A percentile compares a stretch with the other conserved stretches of the same genome.
Evolutionary conservation across 306 rosid species (phyloP).

Genomic region (Glycine tomentella): DNA sequence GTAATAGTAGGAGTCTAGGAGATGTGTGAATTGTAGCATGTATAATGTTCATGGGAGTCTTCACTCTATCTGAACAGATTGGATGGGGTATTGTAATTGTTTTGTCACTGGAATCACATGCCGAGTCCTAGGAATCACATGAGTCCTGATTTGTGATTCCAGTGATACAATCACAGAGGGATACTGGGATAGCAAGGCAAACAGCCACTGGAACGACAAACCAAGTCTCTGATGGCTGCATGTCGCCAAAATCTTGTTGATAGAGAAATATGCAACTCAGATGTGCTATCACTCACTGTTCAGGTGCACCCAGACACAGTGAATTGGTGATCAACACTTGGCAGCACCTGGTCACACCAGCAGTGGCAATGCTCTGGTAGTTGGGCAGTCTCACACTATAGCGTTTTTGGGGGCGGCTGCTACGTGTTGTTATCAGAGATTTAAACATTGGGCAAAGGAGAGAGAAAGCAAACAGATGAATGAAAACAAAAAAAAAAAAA

Average conservation of each 20-base stretch:
- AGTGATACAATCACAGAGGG: neutral
- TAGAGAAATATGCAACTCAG: neutral
- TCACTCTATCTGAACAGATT: neutral
- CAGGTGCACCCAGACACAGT: neutral
- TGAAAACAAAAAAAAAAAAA: too few relatives aligned
- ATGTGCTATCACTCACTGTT: neutral
- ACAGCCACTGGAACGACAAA: neutral
- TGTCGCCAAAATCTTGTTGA: neutral
- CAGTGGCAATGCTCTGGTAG: neutral
- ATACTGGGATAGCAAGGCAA: neutral
- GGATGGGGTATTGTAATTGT: neutral
- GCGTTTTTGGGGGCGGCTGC: neutral
- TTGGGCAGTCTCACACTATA: neutral
- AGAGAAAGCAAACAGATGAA: neutral
- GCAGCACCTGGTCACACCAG: neutral
- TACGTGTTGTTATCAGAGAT: neutral
- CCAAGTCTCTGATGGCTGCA: neutral
- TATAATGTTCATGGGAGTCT: neutral
- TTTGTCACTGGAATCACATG: neutral
- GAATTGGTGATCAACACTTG: neutral
- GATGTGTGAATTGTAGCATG: neutral
- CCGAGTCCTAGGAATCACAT: too few relatives aligned
- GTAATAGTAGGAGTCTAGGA: neutral
- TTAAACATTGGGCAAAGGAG: neutral
- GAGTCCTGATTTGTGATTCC: slow-evolving; percentile 2